Conservation (phyloP, 2,329 filamentous ascomycete genomes). For the Gaeumannomyces sp. region DNA sequence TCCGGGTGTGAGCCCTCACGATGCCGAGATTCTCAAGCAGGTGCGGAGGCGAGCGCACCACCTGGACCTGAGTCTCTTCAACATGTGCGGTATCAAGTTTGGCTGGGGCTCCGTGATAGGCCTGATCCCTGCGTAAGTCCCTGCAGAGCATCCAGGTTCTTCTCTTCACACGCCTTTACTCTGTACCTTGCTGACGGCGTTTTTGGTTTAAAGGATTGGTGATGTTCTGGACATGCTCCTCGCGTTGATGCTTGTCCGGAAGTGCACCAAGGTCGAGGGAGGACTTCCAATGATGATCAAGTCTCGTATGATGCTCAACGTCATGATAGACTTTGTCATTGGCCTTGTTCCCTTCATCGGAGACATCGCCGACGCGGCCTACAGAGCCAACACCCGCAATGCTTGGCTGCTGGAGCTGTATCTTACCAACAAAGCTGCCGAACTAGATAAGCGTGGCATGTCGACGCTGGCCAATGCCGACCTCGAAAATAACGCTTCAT, state of each 20-base stretch:
- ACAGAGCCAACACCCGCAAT: constrained; percentile 73
- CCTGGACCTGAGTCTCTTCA: constrained; percentile 80
- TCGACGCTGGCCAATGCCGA: constrained; percentile 5
- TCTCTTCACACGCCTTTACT: neutral
- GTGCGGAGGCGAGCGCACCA: constrained; percentile 81
- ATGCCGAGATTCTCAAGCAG: constrained; percentile 74
- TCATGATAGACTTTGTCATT: constrained; percentile 65
- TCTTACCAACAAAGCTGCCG: constrained; percentile 6
- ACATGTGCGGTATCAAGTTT: constrained; percentile 72
- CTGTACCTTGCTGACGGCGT: neutral
- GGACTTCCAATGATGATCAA: constrained; percentile 59
- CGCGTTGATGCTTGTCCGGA: constrained; percentile 67
- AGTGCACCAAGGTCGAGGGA: constrained; percentile 66
- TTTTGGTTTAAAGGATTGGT: constrained; percentile 49
- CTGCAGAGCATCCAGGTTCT: neutral
- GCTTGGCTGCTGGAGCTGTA: constrained; percentile 55
- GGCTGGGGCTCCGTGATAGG: constrained; percentile 87
- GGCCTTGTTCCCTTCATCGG: constrained; percentile 71
- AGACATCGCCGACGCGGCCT: constrained; percentile 66
- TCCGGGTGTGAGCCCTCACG: constrained; percentile 73
- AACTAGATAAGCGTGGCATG: constrained; percentile 4
- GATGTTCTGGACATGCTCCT: constrained; percentile 69
- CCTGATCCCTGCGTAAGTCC: constrained; percentile 69
- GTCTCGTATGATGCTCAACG: constrained; percentile 73
- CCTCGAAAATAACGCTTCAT: constrained; percentile 2